Evolutionary conservation across 116 monocot genomes (phyloP).

Genomic region (Cymodocea nodosa): DNA sequence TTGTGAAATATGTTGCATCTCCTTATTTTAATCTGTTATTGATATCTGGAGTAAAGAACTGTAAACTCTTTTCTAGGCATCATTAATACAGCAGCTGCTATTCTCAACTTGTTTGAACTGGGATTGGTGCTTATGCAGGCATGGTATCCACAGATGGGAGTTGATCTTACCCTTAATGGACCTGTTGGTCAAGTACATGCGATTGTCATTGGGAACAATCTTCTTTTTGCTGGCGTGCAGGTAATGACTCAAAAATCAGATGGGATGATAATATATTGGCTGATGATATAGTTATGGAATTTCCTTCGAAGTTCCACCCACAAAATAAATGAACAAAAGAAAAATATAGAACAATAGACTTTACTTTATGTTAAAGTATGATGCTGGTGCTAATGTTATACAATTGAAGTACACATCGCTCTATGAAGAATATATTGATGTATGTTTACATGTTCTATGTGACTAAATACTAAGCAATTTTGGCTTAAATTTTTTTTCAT

Average conservation of each 20-base stretch:
- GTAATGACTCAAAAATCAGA: constrained; percentile 11
- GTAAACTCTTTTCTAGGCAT: not conserved
- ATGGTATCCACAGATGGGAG: constrained; percentile 46
- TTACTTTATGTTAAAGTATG: too few relatives aligned
- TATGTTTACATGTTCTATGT: not conserved
- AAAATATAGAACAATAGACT: too few relatives aligned
- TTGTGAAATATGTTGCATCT: too few relatives aligned
- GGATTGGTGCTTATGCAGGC: constrained; percentile 17
- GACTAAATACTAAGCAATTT: not conserved
- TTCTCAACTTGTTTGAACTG: too few relatives aligned
- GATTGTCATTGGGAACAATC: constrained; percentile 38
- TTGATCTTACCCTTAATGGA: constrained; percentile 57
- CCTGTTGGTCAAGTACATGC: constrained; percentile 69
- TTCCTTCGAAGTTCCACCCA: too few relatives aligned
- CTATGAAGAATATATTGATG: not conserved
- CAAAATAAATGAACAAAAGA: too few relatives aligned
- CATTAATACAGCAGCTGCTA: not conserved
- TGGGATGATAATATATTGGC: too few relatives aligned
- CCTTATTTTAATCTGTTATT: too few relatives aligned
- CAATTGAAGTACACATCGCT: too few relatives aligned
- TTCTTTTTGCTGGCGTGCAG: constrained; percentile 76
- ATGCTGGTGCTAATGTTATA: too few relatives aligned
- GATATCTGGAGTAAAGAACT: too few relatives aligned
- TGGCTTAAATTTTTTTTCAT: not conserved
- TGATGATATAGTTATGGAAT: too few relatives aligned